A percentile compares a stretch with the other conserved stretches of the same genome.
Evolutionary conservation across 1,284 basidiomycete species (phyloP).

Genomic region (Stereum hirsutum): DNA sequence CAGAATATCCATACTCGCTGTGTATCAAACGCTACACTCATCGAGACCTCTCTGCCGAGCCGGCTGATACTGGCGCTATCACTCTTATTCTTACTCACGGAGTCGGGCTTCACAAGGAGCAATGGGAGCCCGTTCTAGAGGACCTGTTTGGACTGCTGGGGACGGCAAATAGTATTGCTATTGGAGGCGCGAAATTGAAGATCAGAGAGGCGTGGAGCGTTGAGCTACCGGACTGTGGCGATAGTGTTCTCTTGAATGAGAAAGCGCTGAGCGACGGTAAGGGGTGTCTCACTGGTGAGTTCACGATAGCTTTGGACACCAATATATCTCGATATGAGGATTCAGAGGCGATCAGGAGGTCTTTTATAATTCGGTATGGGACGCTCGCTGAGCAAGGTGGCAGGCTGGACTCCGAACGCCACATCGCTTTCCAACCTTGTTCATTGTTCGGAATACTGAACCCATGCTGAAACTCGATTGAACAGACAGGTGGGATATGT

Average conservation of each 20-base stretch:
- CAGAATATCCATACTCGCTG: conserved; percentile 35
- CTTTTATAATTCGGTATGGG: too few relatives aligned
- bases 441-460: neutral
- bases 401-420: too few relatives aligned
- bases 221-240: conserved; percentile 47
- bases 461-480: neutral
- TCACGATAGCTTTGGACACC: too few relatives aligned
- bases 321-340: too few relatives aligned
- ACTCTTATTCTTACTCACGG: conserved; percentile 44
- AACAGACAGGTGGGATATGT: conserved; percentile 27
- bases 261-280: conserved; percentile 30
- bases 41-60: conserved; percentile 16
- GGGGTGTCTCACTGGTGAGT: too few relatives aligned
- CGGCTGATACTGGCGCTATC: conserved; percentile 28
- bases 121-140: conserved; percentile 45
- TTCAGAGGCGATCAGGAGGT: too few relatives aligned
- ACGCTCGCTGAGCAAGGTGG: too few relatives aligned
- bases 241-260: conserved; percentile 40
- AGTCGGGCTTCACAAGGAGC: conserved; percentile 45
- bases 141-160: conserved; percentile 28
- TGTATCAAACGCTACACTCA: conserved; percentile 41
- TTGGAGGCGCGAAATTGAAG: conserved; percentile 13
- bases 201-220: conserved; percentile 44
- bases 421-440: too few relatives aligned
- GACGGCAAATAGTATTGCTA: conserved; percentile 1